phyloP scores from a whole-genome alignment of 148 eudicot species.

The Rhododendron mucronatum region DNA sequence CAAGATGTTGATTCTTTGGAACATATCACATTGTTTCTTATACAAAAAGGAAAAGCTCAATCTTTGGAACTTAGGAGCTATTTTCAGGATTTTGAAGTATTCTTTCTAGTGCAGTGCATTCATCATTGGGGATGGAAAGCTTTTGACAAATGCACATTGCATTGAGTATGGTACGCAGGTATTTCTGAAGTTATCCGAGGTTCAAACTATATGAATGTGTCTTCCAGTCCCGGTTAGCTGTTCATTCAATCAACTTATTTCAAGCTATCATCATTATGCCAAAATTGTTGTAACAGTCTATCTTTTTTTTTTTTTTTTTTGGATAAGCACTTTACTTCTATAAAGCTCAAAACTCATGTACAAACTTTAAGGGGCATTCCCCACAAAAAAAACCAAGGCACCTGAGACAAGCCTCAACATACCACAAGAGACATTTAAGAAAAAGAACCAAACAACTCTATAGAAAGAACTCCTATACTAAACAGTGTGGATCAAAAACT shows the following conservation, averaged over 20 bases:
- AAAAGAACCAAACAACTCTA: too few species aligned
- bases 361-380: too few species aligned
- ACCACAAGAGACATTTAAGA: too few species aligned
- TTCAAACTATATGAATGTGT: not conserved
- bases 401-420: too few species aligned
- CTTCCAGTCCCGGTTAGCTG: not conserved
- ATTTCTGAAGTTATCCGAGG: slow-evolving; percentile 3
- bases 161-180: slow-evolving; percentile 95
- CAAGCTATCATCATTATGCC: not conserved
- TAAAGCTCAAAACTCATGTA: too few species aligned
- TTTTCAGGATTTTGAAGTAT: not conserved
- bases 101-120: slow-evolving; percentile 69
- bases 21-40: not conserved
- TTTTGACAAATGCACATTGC: slow-evolving; percentile 97
- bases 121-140: slow-evolving; percentile 95
- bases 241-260: slow-evolving; percentile 3
- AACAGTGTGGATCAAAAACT: too few species aligned
- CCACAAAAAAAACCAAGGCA: too few species aligned
- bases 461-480: too few species aligned
- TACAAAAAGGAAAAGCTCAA: not conserved
- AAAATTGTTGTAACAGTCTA: not conserved
- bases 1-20: not conserved
- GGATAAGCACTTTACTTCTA: too few species aligned
- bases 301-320: too few species aligned
- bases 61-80: not conserved